These are phyloP conservation scores for Saturnispora ahearnii DNA, from an alignment of 805 yeast species.

Conservation along the genomic window DNA sequence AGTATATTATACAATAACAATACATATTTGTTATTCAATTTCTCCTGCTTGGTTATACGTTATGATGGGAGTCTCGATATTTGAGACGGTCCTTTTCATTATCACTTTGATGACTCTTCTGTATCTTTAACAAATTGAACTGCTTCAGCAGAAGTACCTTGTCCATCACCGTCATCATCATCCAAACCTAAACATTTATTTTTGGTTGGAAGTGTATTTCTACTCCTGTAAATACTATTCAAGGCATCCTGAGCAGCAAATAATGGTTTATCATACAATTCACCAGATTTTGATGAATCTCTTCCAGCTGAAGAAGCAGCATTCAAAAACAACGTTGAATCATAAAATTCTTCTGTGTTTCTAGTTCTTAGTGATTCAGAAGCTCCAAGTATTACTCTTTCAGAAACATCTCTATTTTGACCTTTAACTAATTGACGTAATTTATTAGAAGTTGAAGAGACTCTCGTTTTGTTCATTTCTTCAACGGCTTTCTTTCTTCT, in stretches of 20 bases:
- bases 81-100: not conserved
- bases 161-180: conserved; percentile 18
- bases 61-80: no score
- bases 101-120: not conserved
- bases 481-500: conserved; percentile 39
- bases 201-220: conserved; percentile 19
- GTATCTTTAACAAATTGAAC: conserved; percentile 22
- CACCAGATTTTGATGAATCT: conserved; percentile 32
- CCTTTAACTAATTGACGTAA: conserved; percentile 35
- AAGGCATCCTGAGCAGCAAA: conserved; percentile 46
- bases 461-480: conserved; percentile 33
- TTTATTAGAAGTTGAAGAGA: conserved; percentile 37
- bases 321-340: conserved; percentile 46
- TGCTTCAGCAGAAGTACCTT: conserved; percentile 26
- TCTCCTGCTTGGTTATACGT: not conserved
- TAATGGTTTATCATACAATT: conserved; percentile 50
- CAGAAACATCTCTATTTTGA: conserved; percentile 46
- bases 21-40: no score
- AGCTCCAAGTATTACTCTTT: conserved; percentile 44
- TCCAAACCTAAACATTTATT: conserved; percentile 20
- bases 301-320: conserved; percentile 32
- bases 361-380: conserved; percentile 15
- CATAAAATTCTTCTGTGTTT: conserved; percentile 37
- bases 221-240: conserved; percentile 40
- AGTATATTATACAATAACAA: not conserved